Evolutionary conservation across 1,284 basidiomycete genomes (phyloP).

Genomic region (Cystobasidiaceae sp.): DNA sequence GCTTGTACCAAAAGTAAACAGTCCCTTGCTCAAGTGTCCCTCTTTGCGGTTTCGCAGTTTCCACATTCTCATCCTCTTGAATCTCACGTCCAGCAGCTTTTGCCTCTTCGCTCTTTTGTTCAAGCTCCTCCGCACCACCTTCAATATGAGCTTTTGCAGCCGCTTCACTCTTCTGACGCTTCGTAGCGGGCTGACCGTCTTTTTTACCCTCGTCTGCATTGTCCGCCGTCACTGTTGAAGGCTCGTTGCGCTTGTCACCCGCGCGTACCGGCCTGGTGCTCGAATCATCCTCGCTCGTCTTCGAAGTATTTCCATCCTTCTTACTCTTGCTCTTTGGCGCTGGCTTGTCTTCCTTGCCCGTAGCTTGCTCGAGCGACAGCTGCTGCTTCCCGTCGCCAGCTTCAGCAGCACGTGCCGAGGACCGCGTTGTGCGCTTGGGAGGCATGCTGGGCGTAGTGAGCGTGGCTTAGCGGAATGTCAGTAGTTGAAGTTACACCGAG

Average conservation of each 20-base stretch:
- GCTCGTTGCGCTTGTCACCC: too few relatives aligned
- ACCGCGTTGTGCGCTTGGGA: too few relatives aligned
- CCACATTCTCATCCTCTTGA: not conserved
- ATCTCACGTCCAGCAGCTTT: slow-evolving; percentile 25
- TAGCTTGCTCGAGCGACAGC: too few relatives aligned
- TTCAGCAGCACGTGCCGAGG: not conserved
- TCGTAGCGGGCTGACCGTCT: slow-evolving; percentile 8
- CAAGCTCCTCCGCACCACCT: slow-evolving; percentile 13
- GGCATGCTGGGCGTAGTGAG: too few relatives aligned
- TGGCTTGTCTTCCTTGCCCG: too few relatives aligned
- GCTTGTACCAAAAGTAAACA: slow-evolving; percentile 65
- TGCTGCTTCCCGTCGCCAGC: not conserved
- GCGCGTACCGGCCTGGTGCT: not conserved
- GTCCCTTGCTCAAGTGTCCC: slow-evolving; percentile 46
- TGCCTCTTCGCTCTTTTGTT: slow-evolving; percentile 15
- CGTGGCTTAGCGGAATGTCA: too few relatives aligned
- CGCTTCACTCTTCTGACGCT: slow-evolving; percentile 19
- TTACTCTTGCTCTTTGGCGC: too few relatives aligned
- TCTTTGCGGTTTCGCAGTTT: slow-evolving; percentile 29
- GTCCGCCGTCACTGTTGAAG: not conserved
- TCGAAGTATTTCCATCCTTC: not conserved
- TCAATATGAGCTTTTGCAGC: slow-evolving; percentile 13
- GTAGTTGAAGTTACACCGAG: too few relatives aligned
- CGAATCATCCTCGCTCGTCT: not conserved
- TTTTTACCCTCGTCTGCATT: slow-evolving; percentile 18